Evolutionary conservation across 768 basidiomycete species (phyloP).

Genomic region (Russula dissimulans): DNA sequence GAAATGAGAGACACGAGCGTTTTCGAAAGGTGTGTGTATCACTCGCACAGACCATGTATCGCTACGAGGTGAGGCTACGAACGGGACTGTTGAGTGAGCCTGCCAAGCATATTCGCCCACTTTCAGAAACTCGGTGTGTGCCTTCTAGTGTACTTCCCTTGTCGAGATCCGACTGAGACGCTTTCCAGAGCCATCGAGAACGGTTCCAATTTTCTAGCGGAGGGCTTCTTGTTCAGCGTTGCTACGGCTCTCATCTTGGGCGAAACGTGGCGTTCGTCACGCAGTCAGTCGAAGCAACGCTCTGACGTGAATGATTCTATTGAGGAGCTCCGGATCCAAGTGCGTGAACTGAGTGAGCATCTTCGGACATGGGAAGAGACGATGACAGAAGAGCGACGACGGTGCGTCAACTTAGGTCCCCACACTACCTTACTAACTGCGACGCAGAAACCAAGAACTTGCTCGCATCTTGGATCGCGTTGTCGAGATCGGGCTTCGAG

Average conservation of each 20-base stretch:
- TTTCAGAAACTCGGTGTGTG: constrained; percentile 63
- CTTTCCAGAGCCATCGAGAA: constrained; percentile 66
- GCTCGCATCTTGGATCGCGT: constrained; percentile 53
- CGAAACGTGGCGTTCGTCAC: constrained; percentile 67
- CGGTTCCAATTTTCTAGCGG: constrained; percentile 76
- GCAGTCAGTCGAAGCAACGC: constrained; percentile 59
- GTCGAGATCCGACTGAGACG: neutral
- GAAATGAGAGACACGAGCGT: constrained; percentile 46
- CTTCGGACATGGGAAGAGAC: constrained; percentile 36
- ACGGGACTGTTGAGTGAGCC: constrained; percentile 73
- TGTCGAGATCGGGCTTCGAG: constrained; percentile 56
- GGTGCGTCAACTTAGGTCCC: constrained; percentile 27
- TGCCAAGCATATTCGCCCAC: constrained; percentile 58
- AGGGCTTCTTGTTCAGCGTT: constrained; percentile 76
- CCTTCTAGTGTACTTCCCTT: neutral
- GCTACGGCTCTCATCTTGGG: constrained; percentile 66
- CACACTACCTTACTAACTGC: neutral
- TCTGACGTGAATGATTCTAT: constrained; percentile 65
- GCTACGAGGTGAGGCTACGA: constrained; percentile 59
- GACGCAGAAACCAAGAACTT: constrained; percentile 54
- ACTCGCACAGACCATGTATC: constrained; percentile 72
- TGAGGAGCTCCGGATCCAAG: constrained; percentile 41
- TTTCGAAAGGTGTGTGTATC: constrained; percentile 64
- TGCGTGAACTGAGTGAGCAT: constrained; percentile 42
- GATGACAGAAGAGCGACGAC: constrained; percentile 34